These are phyloP conservation scores for Xerophyta viscosa DNA, from an alignment of 106 monocot species.

Conservation along the genomic window DNA sequence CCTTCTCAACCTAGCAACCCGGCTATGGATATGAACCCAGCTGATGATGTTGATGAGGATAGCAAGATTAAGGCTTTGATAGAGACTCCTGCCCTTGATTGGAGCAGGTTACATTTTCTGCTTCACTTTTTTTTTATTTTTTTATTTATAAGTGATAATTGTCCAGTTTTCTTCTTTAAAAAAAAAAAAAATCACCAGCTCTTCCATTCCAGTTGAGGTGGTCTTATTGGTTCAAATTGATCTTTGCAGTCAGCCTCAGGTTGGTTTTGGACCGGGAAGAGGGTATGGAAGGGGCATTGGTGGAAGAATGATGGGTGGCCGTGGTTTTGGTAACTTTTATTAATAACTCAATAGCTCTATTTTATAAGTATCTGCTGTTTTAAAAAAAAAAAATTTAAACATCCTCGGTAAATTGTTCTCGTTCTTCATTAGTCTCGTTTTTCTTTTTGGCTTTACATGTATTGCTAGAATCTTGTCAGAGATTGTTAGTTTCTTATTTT, in stretches of 20 bases:
- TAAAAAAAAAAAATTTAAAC: no score
- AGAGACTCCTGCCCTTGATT: conserved; percentile 88
- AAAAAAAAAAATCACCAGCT: no score
- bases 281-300: conserved; percentile 92
- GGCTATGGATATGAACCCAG: conserved; percentile 32
- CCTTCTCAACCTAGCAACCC: conserved; percentile 39
- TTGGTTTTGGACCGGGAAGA: conserved; percentile 69
- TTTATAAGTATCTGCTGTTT: no score
- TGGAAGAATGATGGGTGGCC: conserved; percentile 68
- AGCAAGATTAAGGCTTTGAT: conserved; percentile 84
- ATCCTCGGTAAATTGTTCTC: no score
- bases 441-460: no score
- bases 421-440: no score
- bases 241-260: conserved; percentile 54
- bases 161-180: no score
- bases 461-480: no score
- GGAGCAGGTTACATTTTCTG: conserved; percentile 46
- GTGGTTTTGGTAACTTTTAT: conserved; percentile 68
- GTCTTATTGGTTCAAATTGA: conserved; percentile 4
- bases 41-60: conserved; percentile 73
- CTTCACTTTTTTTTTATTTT: background rate
- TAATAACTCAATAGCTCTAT: no score
- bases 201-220: no score
- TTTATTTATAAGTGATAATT: no score
- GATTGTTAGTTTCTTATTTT: no score